These are phyloP conservation scores for Babesia gibsoni DNA, from an alignment of 169 alveolate species.

Conservation along the genomic window DNA sequence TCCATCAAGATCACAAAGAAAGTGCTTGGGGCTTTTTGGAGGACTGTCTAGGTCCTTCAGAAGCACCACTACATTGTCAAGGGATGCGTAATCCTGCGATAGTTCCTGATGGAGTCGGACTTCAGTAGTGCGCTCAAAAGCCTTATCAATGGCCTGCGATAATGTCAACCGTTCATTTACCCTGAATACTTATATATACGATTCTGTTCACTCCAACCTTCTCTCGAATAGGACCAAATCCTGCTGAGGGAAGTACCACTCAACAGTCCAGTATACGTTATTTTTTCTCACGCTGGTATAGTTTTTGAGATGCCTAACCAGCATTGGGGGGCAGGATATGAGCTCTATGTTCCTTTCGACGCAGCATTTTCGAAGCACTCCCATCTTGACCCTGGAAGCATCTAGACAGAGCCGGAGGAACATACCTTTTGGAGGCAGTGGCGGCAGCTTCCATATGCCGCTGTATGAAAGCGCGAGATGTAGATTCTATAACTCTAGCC, in stretches of 20 bases:
- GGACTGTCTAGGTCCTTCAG: not conserved
- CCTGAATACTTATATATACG: not conserved
- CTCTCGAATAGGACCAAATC: slow-evolving; percentile 21
- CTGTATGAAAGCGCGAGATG: slow-evolving; percentile 47
- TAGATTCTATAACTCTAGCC: slow-evolving; percentile 41
- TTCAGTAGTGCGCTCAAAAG: not conserved
- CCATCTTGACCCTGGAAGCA: slow-evolving; percentile 1
- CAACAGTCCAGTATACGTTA: slow-evolving; percentile 48
- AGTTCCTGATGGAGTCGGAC: not conserved
- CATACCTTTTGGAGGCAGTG: slow-evolving; percentile 10
- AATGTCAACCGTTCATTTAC: slow-evolving; percentile 13
- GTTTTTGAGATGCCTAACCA: slow-evolving; percentile 11
- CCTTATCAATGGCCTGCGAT: not conserved
- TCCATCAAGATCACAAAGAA: slow-evolving; percentile 21
- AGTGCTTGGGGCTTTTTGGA: not conserved
- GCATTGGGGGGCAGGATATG: slow-evolving; percentile 20
- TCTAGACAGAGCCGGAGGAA: not conserved
- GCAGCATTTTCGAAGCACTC: slow-evolving; percentile 45
- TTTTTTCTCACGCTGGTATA: slow-evolving; percentile 23
- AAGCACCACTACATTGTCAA: not conserved
- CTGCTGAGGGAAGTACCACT: slow-evolving; percentile 18
- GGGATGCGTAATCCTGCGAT: not conserved
- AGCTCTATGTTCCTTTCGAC: slow-evolving; percentile 30
- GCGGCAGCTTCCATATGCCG: slow-evolving; percentile 15
- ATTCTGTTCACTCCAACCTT: not conserved